Base-by-base conservation (phyloP, 2,329 filamentous ascomycete genomes). In the Cladorrhinum sp. region DNA sequence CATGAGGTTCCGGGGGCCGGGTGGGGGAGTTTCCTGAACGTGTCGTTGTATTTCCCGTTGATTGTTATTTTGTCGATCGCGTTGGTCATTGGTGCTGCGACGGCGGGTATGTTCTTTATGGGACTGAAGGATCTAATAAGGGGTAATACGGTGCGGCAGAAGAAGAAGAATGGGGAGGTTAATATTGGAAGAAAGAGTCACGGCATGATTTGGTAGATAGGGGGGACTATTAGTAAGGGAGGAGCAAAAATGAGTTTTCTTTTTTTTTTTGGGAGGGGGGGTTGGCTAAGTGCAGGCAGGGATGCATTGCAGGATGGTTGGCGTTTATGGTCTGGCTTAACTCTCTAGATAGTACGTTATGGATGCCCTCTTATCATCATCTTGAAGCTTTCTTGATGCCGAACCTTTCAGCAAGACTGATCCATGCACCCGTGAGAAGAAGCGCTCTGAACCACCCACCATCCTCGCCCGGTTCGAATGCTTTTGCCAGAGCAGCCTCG, bases 331-430 rank as follows among this genome's bases (percentile, higher is more conserved):
- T 42, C n/a, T 16, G n/a, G 36, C 3, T 42, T n/a, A n/a, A n/a
- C n/a, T n/a, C n/a, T n/a, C n/a, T n/a, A n/a, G n/a, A n/a, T n/a
- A n/a, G n/a, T n/a, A n/a, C n/a, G n/a, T n/a, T n/a, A 42, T 54
- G 18, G 20, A n/a, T 24, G 23, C 20, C 21, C 30, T 23, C 14
- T 36, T 58, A 33, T 8, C 73, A 16, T 46, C 18, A 46, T 46
- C 10, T 46, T 18, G 42, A 46, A 4, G 18, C 42, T 46, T 46
- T 46, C 63, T 69, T 71, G 12, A 82, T 71, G 2, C 73, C 74
- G 60, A 82, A 80, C 42, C 74, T 68, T 67, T 76, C 66, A 4
- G 71, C 70, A 8, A 82, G 57, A n/a, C 78, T 73, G 3, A 82
- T 74, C 74, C 77, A 80, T 50, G 76, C 72, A 3, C 72, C 77